A percentile compares a stretch with the other conserved stretches of the same genome.
These are phyloP conservation scores for Corymbia calophylla DNA, from an alignment of 441 rosid species.

Conservation along the genomic window DNA sequence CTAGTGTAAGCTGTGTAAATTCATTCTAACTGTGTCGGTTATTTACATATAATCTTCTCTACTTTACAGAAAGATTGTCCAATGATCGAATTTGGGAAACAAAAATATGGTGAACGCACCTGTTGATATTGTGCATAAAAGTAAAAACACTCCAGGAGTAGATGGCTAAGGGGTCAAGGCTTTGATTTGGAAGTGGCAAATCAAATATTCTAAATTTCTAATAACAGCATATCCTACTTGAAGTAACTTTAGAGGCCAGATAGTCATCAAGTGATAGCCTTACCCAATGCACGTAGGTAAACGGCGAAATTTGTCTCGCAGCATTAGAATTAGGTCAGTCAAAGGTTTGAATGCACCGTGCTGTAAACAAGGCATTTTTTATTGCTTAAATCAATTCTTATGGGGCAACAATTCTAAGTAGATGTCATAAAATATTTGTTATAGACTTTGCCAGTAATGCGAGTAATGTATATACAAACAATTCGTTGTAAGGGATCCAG, in stretches of 20 bases:
- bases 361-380: neutral
- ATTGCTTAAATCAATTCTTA: neutral
- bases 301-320: neutral
- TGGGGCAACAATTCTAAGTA: fast-evolving
- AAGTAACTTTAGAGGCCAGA: neutral
- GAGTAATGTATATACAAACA: neutral
- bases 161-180: neutral
- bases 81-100: fast-evolving
- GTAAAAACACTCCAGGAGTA: neutral
- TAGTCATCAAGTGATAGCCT: neutral
- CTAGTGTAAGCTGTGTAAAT: neutral
- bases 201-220: too few species aligned
- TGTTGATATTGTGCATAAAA: neutral
- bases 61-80: neutral
- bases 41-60: neutral
- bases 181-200: too few species aligned
- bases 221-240: too few species aligned
- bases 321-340: neutral
- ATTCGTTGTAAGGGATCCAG: neutral
- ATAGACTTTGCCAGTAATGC: neutral
- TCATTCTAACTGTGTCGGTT: neutral
- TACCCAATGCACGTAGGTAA: neutral
- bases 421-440: neutral
- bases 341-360: neutral
- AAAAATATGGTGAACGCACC: neutral